Conservation (phyloP, 2,329 filamentous ascomycete genomes). For the Phialophora tarda region DNA sequence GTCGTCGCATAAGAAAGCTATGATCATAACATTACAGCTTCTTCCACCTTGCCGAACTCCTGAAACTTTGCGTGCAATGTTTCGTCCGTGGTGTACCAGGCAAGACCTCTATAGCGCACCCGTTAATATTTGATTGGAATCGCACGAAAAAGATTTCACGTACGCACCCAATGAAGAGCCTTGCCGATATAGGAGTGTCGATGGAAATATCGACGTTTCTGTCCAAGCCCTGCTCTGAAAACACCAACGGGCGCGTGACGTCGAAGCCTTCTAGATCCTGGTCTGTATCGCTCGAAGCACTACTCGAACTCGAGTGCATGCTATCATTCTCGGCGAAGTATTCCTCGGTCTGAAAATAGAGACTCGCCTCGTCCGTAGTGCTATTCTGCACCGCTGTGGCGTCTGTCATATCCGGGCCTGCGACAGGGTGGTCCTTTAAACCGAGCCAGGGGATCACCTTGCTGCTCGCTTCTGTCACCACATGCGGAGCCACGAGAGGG, state of each 20-base stretch:
- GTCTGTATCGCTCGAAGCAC: not conserved
- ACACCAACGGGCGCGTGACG: not conserved
- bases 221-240: not conserved
- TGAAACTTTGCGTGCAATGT: constrained; percentile 89
- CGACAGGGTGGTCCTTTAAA: not conserved
- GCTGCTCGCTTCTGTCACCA: not conserved
- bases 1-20: constrained; percentile 32
- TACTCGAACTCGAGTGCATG: not conserved
- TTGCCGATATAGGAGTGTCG: constrained; percentile 19
- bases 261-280: not conserved
- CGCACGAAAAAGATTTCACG: constrained; percentile 11
- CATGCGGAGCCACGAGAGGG: not conserved
- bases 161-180: constrained; percentile 40
- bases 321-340: constrained; percentile 1
- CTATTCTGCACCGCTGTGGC: not conserved
- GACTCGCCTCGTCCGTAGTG: not conserved
- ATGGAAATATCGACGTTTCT: too few species aligned
- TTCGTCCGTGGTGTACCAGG: constrained; percentile 94
- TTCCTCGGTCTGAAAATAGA: not conserved
- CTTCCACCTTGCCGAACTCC: constrained; percentile 86
- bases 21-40: constrained; percentile 70
- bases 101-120: constrained; percentile 72
- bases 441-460: constrained; percentile 6
- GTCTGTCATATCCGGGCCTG: not conserved
- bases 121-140: constrained; percentile 19